Evolutionary conservation across 192 early-diverging fungal species (phyloP), one percentile per base, ranked within the genome.

Genomic region (Backusella psychrophila): DNA sequence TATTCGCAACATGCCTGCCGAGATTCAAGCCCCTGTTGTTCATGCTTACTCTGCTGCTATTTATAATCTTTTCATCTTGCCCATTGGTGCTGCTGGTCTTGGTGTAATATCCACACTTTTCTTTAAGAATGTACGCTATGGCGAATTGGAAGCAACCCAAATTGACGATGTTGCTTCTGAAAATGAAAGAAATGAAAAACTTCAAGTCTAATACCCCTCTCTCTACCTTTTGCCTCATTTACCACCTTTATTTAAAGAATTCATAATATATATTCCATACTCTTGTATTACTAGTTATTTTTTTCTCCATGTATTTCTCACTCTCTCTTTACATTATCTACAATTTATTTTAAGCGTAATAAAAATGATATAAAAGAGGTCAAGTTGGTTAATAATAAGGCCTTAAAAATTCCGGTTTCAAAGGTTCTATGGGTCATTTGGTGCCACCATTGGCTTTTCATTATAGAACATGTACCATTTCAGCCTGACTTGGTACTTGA

Each of bases 31-130:
- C 7, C 35, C 59, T 39, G 46, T 81, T 23, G 65, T 81, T 66
- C 15, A 73, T 34, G 44, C 63, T 41, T 81, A 76, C 59, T 44
- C 71, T n/a, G 4, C 15, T 4, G 69, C 71, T 23, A 15, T 81
- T 17, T 75, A 81, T 49, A 72, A 68, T 2, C 46, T 77, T 1
- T 81, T 81, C 39, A 9, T 81, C 11, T 65, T 77, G 52, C 44
- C 75, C 19, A 72, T 81, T 63, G 74, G 44, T 26, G 67, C 71
- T 33, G 75, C 79, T 56, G 75, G 34, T 26, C 14, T 73, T 33
- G 79, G 63, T 5, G 39, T 81, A 4, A 41, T 81, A 3, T 46
- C 59, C 3, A 77, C 75, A 0, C 34, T 81, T 9, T 81, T 81
- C 31, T 77, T 81, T 35, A 72, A 63, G 23, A 78, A 78, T 38